Percentiles rank a stretch among this genome's conserved stretches.
phyloP scores from a whole-genome alignment of 176 grass and related monocot species.

The Microstegium vimineum region DNA sequence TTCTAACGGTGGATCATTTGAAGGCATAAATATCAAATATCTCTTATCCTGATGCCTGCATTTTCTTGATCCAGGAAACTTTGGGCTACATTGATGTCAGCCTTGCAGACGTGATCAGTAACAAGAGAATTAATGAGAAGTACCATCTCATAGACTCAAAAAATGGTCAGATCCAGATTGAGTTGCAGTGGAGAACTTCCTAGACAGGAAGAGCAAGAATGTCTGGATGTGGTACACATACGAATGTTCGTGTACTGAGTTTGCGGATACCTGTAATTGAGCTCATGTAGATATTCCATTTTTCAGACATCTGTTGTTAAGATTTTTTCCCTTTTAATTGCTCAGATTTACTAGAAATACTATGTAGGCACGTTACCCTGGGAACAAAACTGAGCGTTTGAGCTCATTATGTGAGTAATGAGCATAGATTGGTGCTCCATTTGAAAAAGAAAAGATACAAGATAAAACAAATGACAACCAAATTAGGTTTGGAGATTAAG shows the following conservation, averaged over 20 bases:
- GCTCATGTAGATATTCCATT: slow-evolving; percentile 31
- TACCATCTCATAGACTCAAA: slow-evolving; percentile 88
- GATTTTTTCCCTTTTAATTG: background rate
- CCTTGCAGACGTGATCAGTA: slow-evolving; percentile 69
- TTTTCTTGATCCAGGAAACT: slow-evolving; percentile 55
- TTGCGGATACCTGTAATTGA: slow-evolving; percentile 21
- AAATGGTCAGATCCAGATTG: slow-evolving; percentile 75
- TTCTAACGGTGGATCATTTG: background rate
- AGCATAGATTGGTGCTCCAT: too few species aligned
- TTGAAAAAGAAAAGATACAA: too few species aligned
- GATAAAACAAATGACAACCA: too few species aligned
- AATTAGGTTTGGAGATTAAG: too few species aligned
- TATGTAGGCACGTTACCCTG: background rate
- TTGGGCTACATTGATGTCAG: slow-evolving; percentile 74
- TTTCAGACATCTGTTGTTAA: slow-evolving; percentile 2
- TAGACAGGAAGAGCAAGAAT: slow-evolving; percentile 37
- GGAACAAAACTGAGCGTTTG: background rate
- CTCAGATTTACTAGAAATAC: background rate
- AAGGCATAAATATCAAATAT: background rate
- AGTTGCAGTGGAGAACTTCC: slow-evolving; percentile 80
- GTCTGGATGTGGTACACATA: slow-evolving; percentile 6
- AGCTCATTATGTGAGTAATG: background rate
- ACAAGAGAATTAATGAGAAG: slow-evolving; percentile 78
- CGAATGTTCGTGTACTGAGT: slow-evolving; percentile 1
- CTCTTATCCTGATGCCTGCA: background rate